Conservation (phyloP, 352 stramenopile genomes). For the Phytophthora ramorum region DNA sequence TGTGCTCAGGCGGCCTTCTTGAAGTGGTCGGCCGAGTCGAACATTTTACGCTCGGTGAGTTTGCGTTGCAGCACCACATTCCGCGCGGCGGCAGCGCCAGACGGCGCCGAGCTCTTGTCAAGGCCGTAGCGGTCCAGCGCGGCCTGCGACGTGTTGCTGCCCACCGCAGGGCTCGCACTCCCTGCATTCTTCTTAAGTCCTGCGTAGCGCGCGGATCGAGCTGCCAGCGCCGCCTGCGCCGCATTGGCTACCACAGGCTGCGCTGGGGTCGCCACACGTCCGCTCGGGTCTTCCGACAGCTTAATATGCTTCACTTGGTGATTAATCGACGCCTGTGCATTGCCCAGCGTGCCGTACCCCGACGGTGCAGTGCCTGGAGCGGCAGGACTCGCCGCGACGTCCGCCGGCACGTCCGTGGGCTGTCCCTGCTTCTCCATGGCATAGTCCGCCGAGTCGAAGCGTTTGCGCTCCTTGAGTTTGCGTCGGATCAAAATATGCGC, state of each 20-base stretch:
- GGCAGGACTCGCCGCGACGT: constrained; percentile 15
- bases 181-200: constrained; percentile 17
- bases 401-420: constrained; percentile 32
- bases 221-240: constrained; percentile 31
- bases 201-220: constrained; percentile 30
- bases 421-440: constrained; percentile 67
- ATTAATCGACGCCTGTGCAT: constrained; percentile 48
- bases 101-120: constrained; percentile 30
- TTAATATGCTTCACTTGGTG: constrained; percentile 85
- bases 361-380: not conserved
- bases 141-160: constrained; percentile 11
- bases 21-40: constrained; percentile 85
- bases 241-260: constrained; percentile 26
- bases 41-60: constrained; percentile 73
- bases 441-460: constrained; percentile 87
- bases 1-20: constrained; percentile 53
- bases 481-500: constrained; percentile 82
- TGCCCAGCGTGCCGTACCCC: constrained; percentile 12
- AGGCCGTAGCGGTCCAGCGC: constrained; percentile 33
- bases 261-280: constrained; percentile 31
- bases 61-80: constrained; percentile 76
- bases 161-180: constrained; percentile 5
- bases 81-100: constrained; percentile 50
- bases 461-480: constrained; percentile 83
- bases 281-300: constrained; percentile 53